Evolutionary conservation across 345 rosid genomes (phyloP).

Genomic region (Erodium maritimum): DNA sequence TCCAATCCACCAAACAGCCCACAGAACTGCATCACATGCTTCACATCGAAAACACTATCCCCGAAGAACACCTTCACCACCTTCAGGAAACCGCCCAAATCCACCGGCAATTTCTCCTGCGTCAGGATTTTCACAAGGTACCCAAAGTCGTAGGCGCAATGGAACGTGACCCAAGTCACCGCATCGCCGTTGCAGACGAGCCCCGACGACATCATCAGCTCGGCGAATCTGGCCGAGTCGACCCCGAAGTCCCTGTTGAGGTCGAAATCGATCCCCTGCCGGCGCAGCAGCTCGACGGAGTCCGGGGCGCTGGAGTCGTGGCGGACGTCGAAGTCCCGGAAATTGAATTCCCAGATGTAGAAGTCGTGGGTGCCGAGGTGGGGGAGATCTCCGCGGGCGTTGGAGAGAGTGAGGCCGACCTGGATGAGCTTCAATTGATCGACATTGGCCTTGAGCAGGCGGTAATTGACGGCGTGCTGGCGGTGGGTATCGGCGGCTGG

Average conservation of each 20-base stretch:
- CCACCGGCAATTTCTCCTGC: slow-evolving; percentile 14
- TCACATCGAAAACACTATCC: neutral
- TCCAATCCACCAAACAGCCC: slow-evolving; percentile 4
- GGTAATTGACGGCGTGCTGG: slow-evolving; percentile 18
- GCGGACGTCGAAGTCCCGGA: slow-evolving; percentile 27
- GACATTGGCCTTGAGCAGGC: slow-evolving; percentile 28
- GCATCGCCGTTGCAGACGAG: slow-evolving; percentile 28
- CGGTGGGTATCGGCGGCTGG: slow-evolving; percentile 2
- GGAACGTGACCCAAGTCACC: slow-evolving; percentile 36
- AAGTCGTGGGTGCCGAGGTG: slow-evolving; percentile 21
- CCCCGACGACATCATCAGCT: slow-evolving; percentile 31
- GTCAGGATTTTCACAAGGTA: slow-evolving; percentile 29
- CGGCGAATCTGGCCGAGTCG: slow-evolving; percentile 22
- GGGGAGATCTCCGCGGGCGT: slow-evolving; percentile 28
- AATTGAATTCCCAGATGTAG: slow-evolving; percentile 40
- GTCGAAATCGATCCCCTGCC: slow-evolving; percentile 32
- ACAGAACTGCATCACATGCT: neutral
- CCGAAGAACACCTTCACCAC: slow-evolving; percentile 23
- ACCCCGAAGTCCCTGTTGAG: slow-evolving; percentile 17
- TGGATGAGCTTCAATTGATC: slow-evolving; percentile 34
- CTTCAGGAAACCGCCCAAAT: slow-evolving; percentile 14
- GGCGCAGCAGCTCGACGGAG: slow-evolving; percentile 27
- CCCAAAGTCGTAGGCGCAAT: slow-evolving; percentile 40
- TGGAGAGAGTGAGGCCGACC: slow-evolving; percentile 26
- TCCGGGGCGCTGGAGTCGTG: slow-evolving; percentile 24